Conservation (phyloP, 2,329 filamentous ascomycete genomes). For the Ascochyta fabae region DNA sequence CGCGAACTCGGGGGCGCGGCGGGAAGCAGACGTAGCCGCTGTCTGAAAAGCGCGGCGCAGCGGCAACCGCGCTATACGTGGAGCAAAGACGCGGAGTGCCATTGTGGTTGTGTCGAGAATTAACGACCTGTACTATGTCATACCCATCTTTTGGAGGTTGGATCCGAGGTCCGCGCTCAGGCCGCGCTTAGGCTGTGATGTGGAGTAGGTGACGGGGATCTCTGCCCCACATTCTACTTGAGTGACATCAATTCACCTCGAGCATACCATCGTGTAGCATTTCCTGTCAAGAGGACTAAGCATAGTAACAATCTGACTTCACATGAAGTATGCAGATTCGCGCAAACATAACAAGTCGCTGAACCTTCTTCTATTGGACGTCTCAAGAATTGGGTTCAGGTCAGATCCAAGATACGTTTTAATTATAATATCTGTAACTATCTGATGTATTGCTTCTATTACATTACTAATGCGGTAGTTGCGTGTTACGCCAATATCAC, state of each 20-base stretch:
- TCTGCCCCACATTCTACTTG: background rate
- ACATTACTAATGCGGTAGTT: background rate
- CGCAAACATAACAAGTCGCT: too few relatives aligned
- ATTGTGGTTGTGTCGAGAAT: background rate
- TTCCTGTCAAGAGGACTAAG: too few relatives aligned
- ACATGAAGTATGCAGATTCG: too few relatives aligned
- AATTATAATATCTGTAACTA: background rate
- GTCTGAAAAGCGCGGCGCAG: conserved; percentile 37
- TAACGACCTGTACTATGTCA: background rate
- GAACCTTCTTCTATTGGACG: too few relatives aligned
- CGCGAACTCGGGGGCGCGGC: conserved; percentile 54
- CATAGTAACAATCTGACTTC: too few relatives aligned
- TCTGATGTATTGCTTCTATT: background rate
- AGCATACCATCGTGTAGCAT: too few relatives aligned
- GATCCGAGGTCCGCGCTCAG: background rate
- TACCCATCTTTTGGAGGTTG: background rate
- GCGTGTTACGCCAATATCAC: background rate
- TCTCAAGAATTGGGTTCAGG: too few relatives aligned
- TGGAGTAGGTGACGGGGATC: background rate
- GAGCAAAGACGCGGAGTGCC: background rate
- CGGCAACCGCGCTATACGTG: background rate
- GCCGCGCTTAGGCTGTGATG: background rate
- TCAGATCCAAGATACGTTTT: too few relatives aligned
- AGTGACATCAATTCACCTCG: background rate
- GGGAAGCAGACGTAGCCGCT: conserved; percentile 24